Base-by-base conservation (phyloP, 2,329 filamentous ascomycete genomes). In the Orbilia blumenaviensis region DNA sequence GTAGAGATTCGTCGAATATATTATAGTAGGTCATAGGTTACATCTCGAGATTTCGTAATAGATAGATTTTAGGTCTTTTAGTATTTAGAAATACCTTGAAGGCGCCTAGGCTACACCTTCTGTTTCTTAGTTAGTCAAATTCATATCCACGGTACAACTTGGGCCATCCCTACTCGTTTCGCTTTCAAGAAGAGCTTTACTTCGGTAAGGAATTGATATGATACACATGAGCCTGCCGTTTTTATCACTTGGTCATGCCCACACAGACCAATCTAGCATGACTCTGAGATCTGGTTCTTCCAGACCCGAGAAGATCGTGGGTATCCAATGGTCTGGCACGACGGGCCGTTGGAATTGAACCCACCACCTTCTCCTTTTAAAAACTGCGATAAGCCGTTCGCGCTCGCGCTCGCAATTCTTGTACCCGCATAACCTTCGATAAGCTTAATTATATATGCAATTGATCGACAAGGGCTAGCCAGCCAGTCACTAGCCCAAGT, bases 321-420 rank as follows among this genome's bases (percentile, higher is more conserved):
- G 48, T 32, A 34, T 18, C 25, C 23, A 48, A 36, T 54, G 29
- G 9, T 9, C 34, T 16, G 16, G 34, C 27, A 27, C 54, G 3
- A 42, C 54, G 23, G 32, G 54, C 38, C n/a, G 34, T 36, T 42
- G 44, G 23, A 16, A 44, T 18, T n/a, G n/a, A n/a, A n/a, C n/a
- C n/a, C 10, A 1, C 25, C 58, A 75, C 71, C 71, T 75, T 68
- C 71, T 74, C 12, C n/a, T 32, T 74, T 75, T 64, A 3, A 42
- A 44, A 21, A 12, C 29, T 29, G 10, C 38, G 25, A 36, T 25
- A 25, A 18, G 41, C 54, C 25, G 42, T 23, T n/a, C 18, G 23
- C 21, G 42, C 42, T n/a, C n/a, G n/a, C 27, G 42, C 48, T 42
- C 48, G 27, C n/a, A 66, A 60, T 61, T 38, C 42, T 21, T 32